Conservation (phyloP, 1,139 yeast genomes). For the Taphrina deformans region DNA sequence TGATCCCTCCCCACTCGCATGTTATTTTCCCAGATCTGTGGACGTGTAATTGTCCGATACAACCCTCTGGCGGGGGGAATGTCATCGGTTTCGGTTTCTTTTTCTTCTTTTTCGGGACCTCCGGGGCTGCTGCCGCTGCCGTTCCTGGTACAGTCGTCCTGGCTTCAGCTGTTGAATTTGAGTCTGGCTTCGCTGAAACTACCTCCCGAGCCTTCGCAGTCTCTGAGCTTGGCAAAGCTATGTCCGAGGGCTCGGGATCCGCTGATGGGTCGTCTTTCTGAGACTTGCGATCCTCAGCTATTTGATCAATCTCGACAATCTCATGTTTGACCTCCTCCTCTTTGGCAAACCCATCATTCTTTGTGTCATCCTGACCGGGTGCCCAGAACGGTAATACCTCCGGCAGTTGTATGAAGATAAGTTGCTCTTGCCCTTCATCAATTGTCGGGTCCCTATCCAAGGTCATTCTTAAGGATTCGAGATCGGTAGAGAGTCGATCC, state of each 20-base stretch:
- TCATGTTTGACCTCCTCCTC: conserved; percentile 30
- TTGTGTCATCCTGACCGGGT: conserved; percentile 38
- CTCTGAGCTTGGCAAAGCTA: neutral
- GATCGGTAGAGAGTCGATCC: conserved; percentile 8
- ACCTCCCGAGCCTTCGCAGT: neutral
- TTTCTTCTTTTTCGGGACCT: conserved; percentile 13
- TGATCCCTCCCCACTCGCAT: conserved; percentile 68
- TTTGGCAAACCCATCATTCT: conserved; percentile 35
- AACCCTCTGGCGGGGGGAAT: conserved; percentile 51
- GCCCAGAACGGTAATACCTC: conserved; percentile 59
- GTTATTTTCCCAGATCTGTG: conserved; percentile 81
- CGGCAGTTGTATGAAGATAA: conserved; percentile 72
- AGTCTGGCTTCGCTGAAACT: neutral
- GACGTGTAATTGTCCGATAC: conserved; percentile 67
- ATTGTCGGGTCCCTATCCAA: conserved; percentile 40
- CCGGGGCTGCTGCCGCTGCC: neutral
- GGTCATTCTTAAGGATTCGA: neutral
- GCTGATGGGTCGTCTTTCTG: conserved; percentile 10
- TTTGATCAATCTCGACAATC: conserved; percentile 16
- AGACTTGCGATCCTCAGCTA: neutral
- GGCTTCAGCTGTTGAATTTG: neutral
- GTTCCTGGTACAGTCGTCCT: neutral
- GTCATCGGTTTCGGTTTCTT: conserved; percentile 26
- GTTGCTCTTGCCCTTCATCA: conserved; percentile 48
- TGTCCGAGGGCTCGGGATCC: conserved; percentile 12